Conservation (phyloP, 2,329 filamentous ascomycete genomes). For the Dothistroma pini region DNA sequence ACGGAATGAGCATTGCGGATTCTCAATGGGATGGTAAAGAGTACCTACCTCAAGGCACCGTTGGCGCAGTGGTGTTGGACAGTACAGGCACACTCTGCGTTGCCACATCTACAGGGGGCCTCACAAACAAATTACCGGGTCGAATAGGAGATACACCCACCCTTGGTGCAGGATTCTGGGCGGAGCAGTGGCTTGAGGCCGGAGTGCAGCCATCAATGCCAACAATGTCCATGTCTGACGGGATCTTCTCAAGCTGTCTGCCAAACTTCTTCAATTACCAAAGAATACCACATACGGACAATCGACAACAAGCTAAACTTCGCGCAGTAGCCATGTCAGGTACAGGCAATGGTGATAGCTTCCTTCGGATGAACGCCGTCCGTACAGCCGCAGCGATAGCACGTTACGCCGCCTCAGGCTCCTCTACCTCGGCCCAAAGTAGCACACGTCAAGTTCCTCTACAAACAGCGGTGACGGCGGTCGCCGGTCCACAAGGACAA, state of each 20-base stretch:
- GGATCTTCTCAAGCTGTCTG: slow-evolving; percentile 18
- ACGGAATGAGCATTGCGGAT: slow-evolving; percentile 3
- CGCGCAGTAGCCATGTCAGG: slow-evolving; percentile 33
- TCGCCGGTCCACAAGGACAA: slow-evolving; percentile 69
- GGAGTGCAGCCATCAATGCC: background rate
- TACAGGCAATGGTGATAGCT: slow-evolving; percentile 79
- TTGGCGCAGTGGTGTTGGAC: slow-evolving; percentile 78
- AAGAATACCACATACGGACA: slow-evolving; percentile 3
- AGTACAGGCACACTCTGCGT: slow-evolving; percentile 67
- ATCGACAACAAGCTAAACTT: slow-evolving; percentile 3
- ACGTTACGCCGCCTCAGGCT: slow-evolving; percentile 54
- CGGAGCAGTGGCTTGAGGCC: slow-evolving; percentile 66
- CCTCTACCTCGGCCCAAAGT: slow-evolving; percentile 14
- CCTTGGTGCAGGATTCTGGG: slow-evolving; percentile 83
- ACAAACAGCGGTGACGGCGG: slow-evolving; percentile 56
- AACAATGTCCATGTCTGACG: background rate
- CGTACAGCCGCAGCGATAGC: slow-evolving; percentile 71
- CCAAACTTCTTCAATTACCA: slow-evolving; percentile 24
- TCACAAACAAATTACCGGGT: slow-evolving; percentile 86
- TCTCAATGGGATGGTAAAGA: slow-evolving; percentile 55
- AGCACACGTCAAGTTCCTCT: slow-evolving; percentile 39
- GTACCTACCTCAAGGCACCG: slow-evolving; percentile 78
- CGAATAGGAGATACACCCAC: slow-evolving; percentile 83
- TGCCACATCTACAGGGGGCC: slow-evolving; percentile 65
- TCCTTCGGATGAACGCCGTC: slow-evolving; percentile 67